A percentile compares a stretch with the other conserved stretches of the same genome.
Evolutionary conservation across 1,139 yeast species (phyloP).

Genomic region (Saccharomyces hybrid): DNA sequence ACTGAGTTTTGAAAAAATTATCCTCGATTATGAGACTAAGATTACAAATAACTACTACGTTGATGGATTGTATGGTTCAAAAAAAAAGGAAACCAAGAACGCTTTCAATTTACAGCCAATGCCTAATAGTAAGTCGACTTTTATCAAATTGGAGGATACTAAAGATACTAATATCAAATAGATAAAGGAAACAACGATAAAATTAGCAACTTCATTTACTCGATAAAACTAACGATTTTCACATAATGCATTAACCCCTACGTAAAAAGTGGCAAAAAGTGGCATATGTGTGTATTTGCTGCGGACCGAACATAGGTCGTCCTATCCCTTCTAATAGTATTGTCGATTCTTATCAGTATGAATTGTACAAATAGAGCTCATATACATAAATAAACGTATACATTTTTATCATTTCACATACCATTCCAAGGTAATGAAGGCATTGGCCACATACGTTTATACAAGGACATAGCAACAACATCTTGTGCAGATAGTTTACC

Average conservation of each 20-base stretch:
- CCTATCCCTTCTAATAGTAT: neutral
- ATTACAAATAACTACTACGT: slow-evolving; percentile 26
- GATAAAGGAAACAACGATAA: neutral
- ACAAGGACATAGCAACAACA: slow-evolving; percentile 87
- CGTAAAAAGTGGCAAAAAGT: neutral
- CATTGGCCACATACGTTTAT: slow-evolving; percentile 89
- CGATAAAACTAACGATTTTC: neutral
- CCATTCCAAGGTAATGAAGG: slow-evolving; percentile 32
- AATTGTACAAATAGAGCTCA: neutral
- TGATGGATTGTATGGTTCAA: slow-evolving; percentile 25
- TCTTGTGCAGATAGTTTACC: slow-evolving; percentile 89
- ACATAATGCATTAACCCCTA: neutral
- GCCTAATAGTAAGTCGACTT: neutral
- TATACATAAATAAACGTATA: neutral
- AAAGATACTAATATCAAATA: neutral
- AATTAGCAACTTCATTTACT: neutral
- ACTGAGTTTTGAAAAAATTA: slow-evolving; percentile 25
- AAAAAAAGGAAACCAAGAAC: slow-evolving; percentile 3
- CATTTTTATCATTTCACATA: neutral
- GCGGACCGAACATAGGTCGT: neutral
- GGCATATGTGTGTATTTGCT: neutral
- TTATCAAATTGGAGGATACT: neutral
- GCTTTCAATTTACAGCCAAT: neutral
- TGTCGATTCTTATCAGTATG: neutral
- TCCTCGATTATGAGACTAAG: slow-evolving; percentile 24